Base-by-base conservation (phyloP, 495 filamentous ascomycete genomes). In the Zalerion maritima region DNA sequence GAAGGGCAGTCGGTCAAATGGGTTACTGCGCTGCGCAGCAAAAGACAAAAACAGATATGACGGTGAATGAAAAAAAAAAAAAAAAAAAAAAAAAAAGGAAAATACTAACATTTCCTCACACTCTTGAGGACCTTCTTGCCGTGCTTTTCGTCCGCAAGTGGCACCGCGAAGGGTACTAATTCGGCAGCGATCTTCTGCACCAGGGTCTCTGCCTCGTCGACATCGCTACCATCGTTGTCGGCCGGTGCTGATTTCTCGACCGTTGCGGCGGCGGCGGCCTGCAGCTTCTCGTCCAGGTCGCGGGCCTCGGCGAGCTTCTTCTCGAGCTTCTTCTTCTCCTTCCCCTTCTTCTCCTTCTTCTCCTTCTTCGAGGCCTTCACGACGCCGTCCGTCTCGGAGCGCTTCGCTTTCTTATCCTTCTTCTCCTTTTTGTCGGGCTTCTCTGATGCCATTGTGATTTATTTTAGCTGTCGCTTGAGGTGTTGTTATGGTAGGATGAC, bases 101-200 rank as follows among this genome's bases (percentile, higher is more conserved):
- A 4, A n/a, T 18, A 52, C 66, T 28, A 67, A 94, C 89, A 81
- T 62, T 91, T 91, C 70, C 89, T 87, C 29, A 96, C 81, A 18
- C 71, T 72, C 68, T 91, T 91, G 46, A 87, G 59, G 21, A 91
- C 71, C 73, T 93, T 94, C 73, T 94, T 94, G 42, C 75, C 70
- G 14, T 66, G 56, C 69, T 94, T 94, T 46, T 93, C 85, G 43
- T 89, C 78, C 12, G 81, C 84, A 45, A 96, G 61, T 24, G 91
- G 89, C 39, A 75, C 64, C 34, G 89, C 91, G 50, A 96, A 97
- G n/a, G 84, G 85, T 25, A 94, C 87, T 28, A 93, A 52, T 14
- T 81, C 75, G 34, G 78, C 77, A 36, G 75, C 55, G 14, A 53
- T 31, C 25, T 55, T 43, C 24, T 32, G 42, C 16, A 35, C 45